Evolutionary conservation across 1,284 basidiomycete species (phyloP), one percentile per base, ranked within the genome.

Genomic region (Volvariella surrecta): DNA sequence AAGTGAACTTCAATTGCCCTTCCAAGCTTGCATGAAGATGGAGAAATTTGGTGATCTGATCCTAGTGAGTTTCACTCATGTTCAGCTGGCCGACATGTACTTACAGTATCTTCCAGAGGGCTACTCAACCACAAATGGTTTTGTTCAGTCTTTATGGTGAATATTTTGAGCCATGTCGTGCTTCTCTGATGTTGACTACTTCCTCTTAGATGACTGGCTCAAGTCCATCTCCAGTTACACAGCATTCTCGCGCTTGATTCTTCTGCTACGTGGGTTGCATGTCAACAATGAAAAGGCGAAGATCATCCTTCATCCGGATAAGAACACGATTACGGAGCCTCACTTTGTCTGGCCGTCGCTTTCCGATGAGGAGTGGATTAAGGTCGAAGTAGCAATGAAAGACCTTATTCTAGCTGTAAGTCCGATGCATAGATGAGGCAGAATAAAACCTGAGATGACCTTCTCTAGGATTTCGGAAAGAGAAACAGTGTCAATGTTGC

Each of bases 281-380:
- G 96, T 99, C 65, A 99, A 99, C 70, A 96, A 97, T 61, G 96
- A 99, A 62, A 99, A 99, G 71, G 90, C 96, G 22, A 99, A 99
- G 71, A 84, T 94, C 50, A 88, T 94, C 50, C 68, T 95, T 30
- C 88, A 91, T 51, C 91, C 91, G 0, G 89, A 94, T 67, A 91
- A 92, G 67, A 87, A 83, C 50, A 97, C 94, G 4, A 83, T 97
- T 54, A 99, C 96, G 2, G 92, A 98, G 64, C 89, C 94, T 40
- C 95, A 99, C 66, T 93, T 98, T 63, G 92, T 99, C 31, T 99
- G 95, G 95, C 96, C 96, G 4, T 88, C 92, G 1, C 71, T 99
- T 41, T 73, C 72, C 18, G 95, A 99, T 57, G 93, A 98, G 52
- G 94, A 97, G 54, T 99, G 96, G 96, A 97, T 99, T 69, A 95